Evolutionary conservation across 345 rosid species (phyloP).

Genomic region (Brassica nigra): DNA sequence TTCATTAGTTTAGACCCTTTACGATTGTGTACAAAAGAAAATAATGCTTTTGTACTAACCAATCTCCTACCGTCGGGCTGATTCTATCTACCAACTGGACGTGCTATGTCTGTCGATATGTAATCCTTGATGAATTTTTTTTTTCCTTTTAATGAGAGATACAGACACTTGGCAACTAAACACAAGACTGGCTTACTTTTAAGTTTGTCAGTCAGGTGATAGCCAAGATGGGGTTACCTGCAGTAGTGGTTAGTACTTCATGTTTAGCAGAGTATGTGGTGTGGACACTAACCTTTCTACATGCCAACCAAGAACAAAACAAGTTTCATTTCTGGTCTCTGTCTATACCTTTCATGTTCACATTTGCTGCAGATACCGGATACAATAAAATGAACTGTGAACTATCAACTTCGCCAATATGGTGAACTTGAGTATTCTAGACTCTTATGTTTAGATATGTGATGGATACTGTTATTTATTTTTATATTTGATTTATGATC

Average conservation of each 20-base stretch:
- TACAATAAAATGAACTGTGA: no score
- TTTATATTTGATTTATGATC: no score
- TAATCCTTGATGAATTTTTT: neutral
- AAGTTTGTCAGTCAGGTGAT: no score
- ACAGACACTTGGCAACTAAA: neutral
- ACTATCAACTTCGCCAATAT: neutral
- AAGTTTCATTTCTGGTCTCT: neutral
- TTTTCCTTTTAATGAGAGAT: neutral
- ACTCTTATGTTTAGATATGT: neutral
- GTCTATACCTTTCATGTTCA: no score
- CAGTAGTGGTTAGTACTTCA: no score
- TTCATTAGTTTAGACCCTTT: neutral
- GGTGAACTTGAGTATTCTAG: neutral
- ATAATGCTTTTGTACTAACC: neutral
- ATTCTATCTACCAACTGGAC: no score
- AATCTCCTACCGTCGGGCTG: neutral
- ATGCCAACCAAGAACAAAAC: constrained; percentile 84
- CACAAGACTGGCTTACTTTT: neutral
- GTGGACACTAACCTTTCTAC: constrained; percentile 83
- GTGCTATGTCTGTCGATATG: neutral
- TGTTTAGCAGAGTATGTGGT: constrained; percentile 63
- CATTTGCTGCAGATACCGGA: no score
- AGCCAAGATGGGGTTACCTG: no score
- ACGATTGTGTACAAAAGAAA: neutral
- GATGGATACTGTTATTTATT: no score